Conservation (phyloP, 2,329 filamentous ascomycete species). For the Fusarium oxysporum region DNA sequence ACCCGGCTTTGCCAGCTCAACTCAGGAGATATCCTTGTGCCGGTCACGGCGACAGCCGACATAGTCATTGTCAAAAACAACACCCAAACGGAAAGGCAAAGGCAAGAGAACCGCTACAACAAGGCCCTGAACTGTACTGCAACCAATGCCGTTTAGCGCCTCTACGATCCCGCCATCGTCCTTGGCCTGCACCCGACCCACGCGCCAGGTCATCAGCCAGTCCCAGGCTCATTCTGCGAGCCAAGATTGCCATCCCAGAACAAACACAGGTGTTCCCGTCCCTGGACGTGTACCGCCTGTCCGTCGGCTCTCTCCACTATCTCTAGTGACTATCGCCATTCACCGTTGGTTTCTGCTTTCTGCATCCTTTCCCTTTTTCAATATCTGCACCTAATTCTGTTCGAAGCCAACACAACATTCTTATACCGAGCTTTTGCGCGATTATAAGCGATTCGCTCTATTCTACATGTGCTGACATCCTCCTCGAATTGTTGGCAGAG, state of each 20-base stretch:
- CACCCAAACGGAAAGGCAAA: slow-evolving; percentile 10
- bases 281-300: slow-evolving; percentile 33
- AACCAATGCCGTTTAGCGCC: slow-evolving; percentile 47
- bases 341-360: slow-evolving; percentile 38
- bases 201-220: slow-evolving; percentile 39
- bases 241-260: slow-evolving; percentile 40
- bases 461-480: slow-evolving; percentile 43
- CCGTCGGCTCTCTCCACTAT: slow-evolving; percentile 36
- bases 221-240: slow-evolving; percentile 23
- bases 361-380: slow-evolving; percentile 33
- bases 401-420: slow-evolving; percentile 1
- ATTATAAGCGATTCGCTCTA: slow-evolving; percentile 6
- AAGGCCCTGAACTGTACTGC: slow-evolving; percentile 35
- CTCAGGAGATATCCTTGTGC: slow-evolving; percentile 18
- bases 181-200: slow-evolving; percentile 39
- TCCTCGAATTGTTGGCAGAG: slow-evolving; percentile 31
- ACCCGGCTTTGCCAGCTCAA: slow-evolving; percentile 15
- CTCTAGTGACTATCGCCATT: slow-evolving; percentile 33
- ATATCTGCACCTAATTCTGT: slow-evolving; percentile 16
- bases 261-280: slow-evolving; percentile 37
- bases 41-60: slow-evolving; percentile 27
- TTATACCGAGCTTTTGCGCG: slow-evolving; percentile 2
- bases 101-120: slow-evolving; percentile 18
- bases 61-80: slow-evolving; percentile 5
- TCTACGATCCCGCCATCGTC: slow-evolving; percentile 45